A percentile compares a stretch with the other conserved stretches of the same genome.
Evolutionary conservation across 2,329 filamentous ascomycete species (phyloP).

Genomic region (Diaporthe sp.): DNA sequence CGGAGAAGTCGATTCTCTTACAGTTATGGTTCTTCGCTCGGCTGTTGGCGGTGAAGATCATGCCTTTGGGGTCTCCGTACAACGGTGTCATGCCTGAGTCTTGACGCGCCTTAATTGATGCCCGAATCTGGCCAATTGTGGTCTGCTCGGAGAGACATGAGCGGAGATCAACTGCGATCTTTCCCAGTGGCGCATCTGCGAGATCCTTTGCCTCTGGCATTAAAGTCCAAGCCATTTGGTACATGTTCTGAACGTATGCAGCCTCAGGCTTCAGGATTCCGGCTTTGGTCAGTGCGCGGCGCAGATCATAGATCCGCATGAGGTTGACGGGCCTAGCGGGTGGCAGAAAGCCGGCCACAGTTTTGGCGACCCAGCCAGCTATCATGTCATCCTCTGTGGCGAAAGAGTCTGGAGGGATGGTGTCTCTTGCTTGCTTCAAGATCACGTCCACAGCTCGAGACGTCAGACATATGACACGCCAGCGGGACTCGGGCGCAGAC

Average conservation of each 20-base stretch:
- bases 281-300: not conserved
- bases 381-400: slow-evolving; percentile 1
- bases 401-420: not conserved
- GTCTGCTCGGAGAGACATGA: not conserved
- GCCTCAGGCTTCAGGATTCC: not conserved
- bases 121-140: not conserved
- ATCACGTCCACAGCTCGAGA: not conserved
- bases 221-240: not conserved
- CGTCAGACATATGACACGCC: not conserved
- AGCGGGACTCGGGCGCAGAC: not conserved
- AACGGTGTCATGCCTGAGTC: not conserved
- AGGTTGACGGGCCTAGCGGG: not conserved
- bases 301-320: not conserved
- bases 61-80: not conserved
- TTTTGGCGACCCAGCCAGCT: not conserved
- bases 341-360: not conserved
- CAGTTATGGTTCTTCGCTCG: not conserved
- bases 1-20: not conserved
- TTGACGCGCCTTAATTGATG: not conserved
- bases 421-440: not conserved
- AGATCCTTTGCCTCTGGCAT: not conserved
- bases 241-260: not conserved
- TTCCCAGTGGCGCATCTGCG: not conserved
- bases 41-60: not conserved
- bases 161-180: not conserved